These are phyloP conservation scores for Crithidia acanthocephali DNA, from an alignment of 208 protist species.

Conservation along the genomic window DNA sequence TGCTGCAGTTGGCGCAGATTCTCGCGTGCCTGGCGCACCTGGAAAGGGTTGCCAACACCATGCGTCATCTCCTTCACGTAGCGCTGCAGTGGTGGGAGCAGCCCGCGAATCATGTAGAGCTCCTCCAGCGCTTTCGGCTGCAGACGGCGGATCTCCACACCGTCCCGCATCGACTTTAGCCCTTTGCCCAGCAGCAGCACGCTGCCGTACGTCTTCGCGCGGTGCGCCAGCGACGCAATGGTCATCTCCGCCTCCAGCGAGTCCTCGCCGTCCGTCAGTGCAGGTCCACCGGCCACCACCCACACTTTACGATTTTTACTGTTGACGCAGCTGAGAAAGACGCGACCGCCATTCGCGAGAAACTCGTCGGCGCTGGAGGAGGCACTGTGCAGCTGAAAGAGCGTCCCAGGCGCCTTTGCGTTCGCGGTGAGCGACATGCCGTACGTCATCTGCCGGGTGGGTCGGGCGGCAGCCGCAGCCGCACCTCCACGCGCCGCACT, in stretches of 20 bases:
- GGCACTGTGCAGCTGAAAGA: slow-evolving; percentile 41
- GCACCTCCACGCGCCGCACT: neutral
- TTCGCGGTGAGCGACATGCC: slow-evolving; percentile 38
- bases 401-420: slow-evolving; percentile 32
- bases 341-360: slow-evolving; percentile 42
- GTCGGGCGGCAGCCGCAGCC: neutral
- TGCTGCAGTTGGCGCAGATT: slow-evolving; percentile 46
- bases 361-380: slow-evolving; percentile 30
- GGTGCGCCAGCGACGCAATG: slow-evolving; percentile 35
- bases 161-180: slow-evolving; percentile 55
- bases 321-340: slow-evolving; percentile 45
- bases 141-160: slow-evolving; percentile 46
- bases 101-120: slow-evolving; percentile 48
- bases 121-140: slow-evolving; percentile 40
- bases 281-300: slow-evolving; percentile 40
- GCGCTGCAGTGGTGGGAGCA: slow-evolving; percentile 49
- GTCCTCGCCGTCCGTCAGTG: slow-evolving; percentile 17
- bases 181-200: slow-evolving; percentile 31
- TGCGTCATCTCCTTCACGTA: slow-evolving; percentile 36
- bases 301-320: slow-evolving; percentile 38
- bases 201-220: slow-evolving; percentile 19
- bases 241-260: slow-evolving; percentile 25
- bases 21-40: slow-evolving; percentile 44
- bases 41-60: slow-evolving; percentile 33
- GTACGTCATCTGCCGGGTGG: slow-evolving; percentile 23